These are phyloP conservation scores for Toxicodendron radicans DNA, from an alignment of 345 rosid species.

Conservation along the genomic window DNA sequence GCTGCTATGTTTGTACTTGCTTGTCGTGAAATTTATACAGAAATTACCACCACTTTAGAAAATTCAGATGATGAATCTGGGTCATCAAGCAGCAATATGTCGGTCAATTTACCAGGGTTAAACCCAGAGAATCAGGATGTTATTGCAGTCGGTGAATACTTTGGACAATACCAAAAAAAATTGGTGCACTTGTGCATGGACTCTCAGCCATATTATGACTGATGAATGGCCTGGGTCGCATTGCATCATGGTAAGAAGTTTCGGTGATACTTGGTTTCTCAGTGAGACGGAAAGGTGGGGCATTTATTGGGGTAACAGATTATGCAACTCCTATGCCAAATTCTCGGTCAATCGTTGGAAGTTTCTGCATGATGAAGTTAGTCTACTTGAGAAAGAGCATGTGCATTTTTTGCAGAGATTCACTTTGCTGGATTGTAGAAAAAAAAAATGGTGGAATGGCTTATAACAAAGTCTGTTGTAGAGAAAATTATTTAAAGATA, in stretches of 20 bases:
- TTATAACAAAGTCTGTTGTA: neutral
- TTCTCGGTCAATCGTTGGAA: neutral
- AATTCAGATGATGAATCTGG: constrained; percentile 47
- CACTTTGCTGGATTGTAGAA: neutral
- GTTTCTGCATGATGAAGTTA: neutral
- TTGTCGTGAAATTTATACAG: constrained; percentile 71
- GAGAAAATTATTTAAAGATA: neutral
- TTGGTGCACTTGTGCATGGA: constrained; percentile 95
- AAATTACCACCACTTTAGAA: constrained; percentile 39
- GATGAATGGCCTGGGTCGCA: constrained; percentile 2
- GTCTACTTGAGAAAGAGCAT: neutral
- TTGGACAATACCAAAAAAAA: constrained; percentile 86
- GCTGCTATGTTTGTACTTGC: constrained; percentile 95
- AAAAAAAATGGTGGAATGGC: too few relatives aligned
- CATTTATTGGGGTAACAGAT: neutral
- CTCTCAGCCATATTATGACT: constrained; percentile 67
- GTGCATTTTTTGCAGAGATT: neutral
- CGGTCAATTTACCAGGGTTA: constrained; percentile 56
- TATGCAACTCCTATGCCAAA: neutral
- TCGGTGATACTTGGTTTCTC: neutral
- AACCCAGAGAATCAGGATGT: constrained; percentile 75
- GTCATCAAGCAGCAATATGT: constrained; percentile 28
- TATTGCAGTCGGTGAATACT: constrained; percentile 74
- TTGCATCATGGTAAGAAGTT: neutral
- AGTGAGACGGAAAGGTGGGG: neutral